Conservation (phyloP, 2,329 filamentous ascomycete genomes). For the Epichloe festucae region DNA sequence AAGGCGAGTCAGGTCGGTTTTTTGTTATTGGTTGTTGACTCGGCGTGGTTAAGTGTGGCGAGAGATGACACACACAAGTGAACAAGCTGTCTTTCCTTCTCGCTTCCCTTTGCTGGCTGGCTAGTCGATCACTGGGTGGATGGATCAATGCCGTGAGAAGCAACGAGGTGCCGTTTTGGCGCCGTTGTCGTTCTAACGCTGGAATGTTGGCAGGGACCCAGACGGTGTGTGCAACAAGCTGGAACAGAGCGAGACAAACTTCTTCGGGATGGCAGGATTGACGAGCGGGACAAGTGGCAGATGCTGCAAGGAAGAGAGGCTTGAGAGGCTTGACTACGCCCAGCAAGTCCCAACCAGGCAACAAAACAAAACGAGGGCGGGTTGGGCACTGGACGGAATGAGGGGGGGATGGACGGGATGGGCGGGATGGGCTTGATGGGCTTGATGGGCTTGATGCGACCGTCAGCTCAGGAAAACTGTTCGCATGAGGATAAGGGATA, state of each 20-base stretch:
- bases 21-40: not conserved
- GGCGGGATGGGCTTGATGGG: too few species aligned
- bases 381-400: not conserved
- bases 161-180: not conserved
- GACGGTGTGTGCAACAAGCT: not conserved
- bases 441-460: too few species aligned
- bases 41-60: not conserved
- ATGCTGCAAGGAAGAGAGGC: too few species aligned
- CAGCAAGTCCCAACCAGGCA: not conserved
- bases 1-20: not conserved
- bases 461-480: not conserved
- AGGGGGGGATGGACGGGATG: too few species aligned
- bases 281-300: not conserved
- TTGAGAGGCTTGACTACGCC: too few species aligned
- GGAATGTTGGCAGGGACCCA: not conserved
- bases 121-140: too few species aligned
- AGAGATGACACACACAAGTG: not conserved
- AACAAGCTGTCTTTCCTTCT: not conserved
- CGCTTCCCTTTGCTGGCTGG: not conserved
- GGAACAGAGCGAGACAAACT: not conserved
- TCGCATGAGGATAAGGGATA: not conserved
- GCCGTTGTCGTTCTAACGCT: not conserved
- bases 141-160: not conserved
- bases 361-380: not conserved
- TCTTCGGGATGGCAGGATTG: not conserved